Evolutionary conservation across 371 early-diverging fungal genomes (phyloP).

Genomic region (Quaeritorhiza haematococci): DNA sequence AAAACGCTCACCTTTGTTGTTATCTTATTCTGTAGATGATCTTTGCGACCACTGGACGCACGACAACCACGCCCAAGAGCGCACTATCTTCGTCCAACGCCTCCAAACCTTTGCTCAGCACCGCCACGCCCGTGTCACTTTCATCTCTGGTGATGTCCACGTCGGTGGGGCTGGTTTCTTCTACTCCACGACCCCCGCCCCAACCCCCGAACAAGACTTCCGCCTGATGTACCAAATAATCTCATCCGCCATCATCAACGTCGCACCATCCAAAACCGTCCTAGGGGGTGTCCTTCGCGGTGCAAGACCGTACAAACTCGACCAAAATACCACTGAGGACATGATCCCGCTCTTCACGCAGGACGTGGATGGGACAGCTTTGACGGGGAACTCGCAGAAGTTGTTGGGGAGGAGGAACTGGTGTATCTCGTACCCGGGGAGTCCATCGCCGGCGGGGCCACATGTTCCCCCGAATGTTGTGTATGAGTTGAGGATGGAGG

Average conservation of each 20-base stretch:
- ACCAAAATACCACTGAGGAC: background rate
- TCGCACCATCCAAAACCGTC: background rate
- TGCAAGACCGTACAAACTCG: background rate
- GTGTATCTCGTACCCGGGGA: background rate
- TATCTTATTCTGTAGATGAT: slow-evolving; percentile 23
- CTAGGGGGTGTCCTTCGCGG: background rate
- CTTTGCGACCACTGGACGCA: slow-evolving; percentile 59
- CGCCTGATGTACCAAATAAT: slow-evolving; percentile 8
- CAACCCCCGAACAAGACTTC: background rate
- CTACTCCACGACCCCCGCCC: background rate
- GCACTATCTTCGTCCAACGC: slow-evolving; percentile 56
- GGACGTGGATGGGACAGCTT: background rate
- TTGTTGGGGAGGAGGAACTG: background rate
- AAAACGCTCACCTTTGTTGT: too few relatives aligned
- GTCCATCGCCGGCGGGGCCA: too few relatives aligned
- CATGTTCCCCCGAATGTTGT: too few relatives aligned
- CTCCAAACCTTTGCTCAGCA: slow-evolving; percentile 60
- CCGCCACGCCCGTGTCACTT: slow-evolving; percentile 61
- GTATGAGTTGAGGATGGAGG: too few relatives aligned
- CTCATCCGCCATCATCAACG: slow-evolving; percentile 6
- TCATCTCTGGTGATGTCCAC: slow-evolving; percentile 77
- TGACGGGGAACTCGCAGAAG: background rate
- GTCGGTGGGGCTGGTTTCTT: slow-evolving; percentile 53
- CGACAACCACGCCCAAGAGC: slow-evolving; percentile 61
- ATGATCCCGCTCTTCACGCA: background rate